Evolutionary conservation across 192 early-diverging fungal species (phyloP), one percentile per base, ranked within the genome.

Genomic region (Rhizophagus prolifer): DNA sequence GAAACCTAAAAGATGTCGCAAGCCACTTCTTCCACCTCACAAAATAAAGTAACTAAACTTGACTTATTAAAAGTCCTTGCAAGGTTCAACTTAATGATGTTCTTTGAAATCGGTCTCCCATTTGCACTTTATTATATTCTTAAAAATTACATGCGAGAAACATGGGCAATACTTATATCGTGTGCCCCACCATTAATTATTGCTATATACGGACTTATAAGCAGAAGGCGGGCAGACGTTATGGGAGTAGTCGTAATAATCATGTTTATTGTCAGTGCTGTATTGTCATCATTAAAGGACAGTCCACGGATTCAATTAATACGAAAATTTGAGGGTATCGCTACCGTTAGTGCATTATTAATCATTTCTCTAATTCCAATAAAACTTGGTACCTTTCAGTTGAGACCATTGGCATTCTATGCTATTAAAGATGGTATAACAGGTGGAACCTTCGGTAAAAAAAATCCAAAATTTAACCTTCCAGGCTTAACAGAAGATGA

Each of bases 221-320:
- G 70, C 36, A 75, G 78, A 38, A 69, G 59, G 21, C 78, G 54
- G 41, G 60, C 79, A 1, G 81, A 84, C 79, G 75, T 81, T 67
- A 74, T 82, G 23, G 83, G 81, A 1, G 50, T 81, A 38, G 13
- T 86, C 28, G 77, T 81, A 58, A 21, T 86, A 14, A 9, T 86
- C 31, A 77, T 72, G 31, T 82, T 84, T 47, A 77, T 80, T 59
- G 34, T 86, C 54, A 83, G 83, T 19, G 81, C 78, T 7, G 36
- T 86, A 31, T 64, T 86, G 12, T 80, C 85, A 12, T 67, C 81
- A 41, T 70, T 84, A 9, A 72, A 84, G 50, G 74, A 78, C 16
- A 79, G 84, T 66, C 83, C 85, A 38, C 73, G 82, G 50, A 70
- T 86, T 13, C 77, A 80, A 62, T 68, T 86, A 16, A 69, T 86